Base-by-base conservation (phyloP, 345 rosid species). In the Populus davidiana region DNA sequence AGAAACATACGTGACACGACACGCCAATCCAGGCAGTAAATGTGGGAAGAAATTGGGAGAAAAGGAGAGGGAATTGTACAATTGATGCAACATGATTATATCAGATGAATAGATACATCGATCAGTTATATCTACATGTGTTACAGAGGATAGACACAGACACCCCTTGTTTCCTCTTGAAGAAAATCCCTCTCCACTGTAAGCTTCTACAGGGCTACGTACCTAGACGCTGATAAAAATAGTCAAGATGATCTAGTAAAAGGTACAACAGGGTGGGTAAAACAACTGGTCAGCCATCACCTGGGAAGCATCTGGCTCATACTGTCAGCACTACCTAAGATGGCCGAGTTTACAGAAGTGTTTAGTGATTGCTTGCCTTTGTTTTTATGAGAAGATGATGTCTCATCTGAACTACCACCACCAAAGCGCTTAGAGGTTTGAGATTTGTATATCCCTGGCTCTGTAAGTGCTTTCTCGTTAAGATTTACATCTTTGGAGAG, bases 401-500 rank as follows among this genome's bases (percentile, higher is more conserved):
- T 83, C 54, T 87, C 89, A 33, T 68, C 78, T 8, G 82, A 80
- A 67, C 86, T 86, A 9, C 81, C 81, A 5, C 54, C 78, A 21
- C 81, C 83, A 0, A 2, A 67, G 62, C 71, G 79, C 41, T 59
- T 76, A 69, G 91, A 75, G 64, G 70, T 36, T 1, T 69, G 80
- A n/a, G 81, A 68, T 63, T 49, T 86, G 81, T 83, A 88, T 61
- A 95, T 85, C 41, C 90, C 98, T 6, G 98, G 98, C 75, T 88
- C 85, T 0, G 92, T 88, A 52, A 93, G 86, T 39, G 84, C 79
- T 79, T 77, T 81, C 14, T 93, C 94, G 23, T 96, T 92, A 43
- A 96, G 91, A 78, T 74, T 80, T 59, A 93, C 91, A 27, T 87
- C 83, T 83, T 81, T 91, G 69, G 92, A 85, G 47, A 96, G 91